These are phyloP conservation scores for Oxytropis ochrocephala DNA, from an alignment of 306 rosid genomes.

Conservation along the genomic window DNA sequence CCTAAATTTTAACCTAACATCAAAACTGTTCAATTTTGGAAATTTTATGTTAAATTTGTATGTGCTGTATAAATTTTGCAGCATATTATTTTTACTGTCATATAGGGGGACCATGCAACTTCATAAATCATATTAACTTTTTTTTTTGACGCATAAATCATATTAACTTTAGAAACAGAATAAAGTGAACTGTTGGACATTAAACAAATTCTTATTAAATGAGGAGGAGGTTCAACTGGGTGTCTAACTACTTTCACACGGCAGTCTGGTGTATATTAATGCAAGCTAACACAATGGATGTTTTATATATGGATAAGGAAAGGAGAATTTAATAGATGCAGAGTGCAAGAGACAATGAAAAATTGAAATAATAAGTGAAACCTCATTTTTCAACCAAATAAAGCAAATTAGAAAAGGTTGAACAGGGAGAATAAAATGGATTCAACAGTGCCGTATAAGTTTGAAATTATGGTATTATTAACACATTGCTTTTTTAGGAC, in stretches of 20 bases:
- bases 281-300: neutral
- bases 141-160: no score
- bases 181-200: neutral
- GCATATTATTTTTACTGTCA: neutral
- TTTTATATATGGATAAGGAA: neutral
- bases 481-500: neutral
- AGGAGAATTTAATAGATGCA: neutral
- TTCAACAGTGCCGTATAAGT: neutral
- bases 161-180: neutral
- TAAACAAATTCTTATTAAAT: no score
- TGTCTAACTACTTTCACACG: neutral
- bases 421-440: neutral
- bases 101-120: neutral
- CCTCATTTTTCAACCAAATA: neutral
- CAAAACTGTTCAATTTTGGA: neutral
- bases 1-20: neutral
- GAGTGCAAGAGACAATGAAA: neutral
- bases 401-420: neutral
- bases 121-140: no score
- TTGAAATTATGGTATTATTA: neutral
- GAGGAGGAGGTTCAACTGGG: neutral
- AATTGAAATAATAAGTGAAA: neutral
- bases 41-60: constrained; percentile 2
- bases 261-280: neutral
- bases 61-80: neutral